Conservation (phyloP, 768 basidiomycete genomes). For the Suillus luteus region DNA sequence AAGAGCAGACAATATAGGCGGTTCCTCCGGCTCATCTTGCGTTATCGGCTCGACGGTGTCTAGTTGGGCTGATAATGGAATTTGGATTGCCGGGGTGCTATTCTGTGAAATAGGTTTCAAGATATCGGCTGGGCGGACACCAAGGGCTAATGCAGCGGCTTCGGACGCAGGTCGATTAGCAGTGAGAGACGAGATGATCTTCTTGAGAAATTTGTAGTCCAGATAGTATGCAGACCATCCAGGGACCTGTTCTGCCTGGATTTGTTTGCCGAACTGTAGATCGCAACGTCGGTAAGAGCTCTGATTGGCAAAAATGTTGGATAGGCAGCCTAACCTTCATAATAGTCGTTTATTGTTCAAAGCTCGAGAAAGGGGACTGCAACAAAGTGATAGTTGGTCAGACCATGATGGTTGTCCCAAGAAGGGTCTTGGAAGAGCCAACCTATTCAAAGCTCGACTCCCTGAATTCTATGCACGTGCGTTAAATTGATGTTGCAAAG, state of each 20-base stretch:
- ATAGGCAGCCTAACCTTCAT: constrained; percentile 33
- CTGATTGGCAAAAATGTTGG: constrained; percentile 6
- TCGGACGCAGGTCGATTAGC: constrained; percentile 90
- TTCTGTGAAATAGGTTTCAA: constrained; percentile 31
- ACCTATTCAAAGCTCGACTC: not conserved
- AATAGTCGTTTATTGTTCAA: constrained; percentile 19
- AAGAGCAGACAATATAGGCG: constrained; percentile 62
- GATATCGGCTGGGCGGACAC: constrained; percentile 69
- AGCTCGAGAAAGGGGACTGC: constrained; percentile 12
- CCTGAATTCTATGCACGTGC: constrained; percentile 48
- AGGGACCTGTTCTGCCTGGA: constrained; percentile 93
- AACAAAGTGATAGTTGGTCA: constrained; percentile 21
- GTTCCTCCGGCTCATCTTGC: constrained; percentile 46
- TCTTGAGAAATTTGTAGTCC: constrained; percentile 98
- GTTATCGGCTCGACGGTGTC: constrained; percentile 20
- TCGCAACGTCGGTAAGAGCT: constrained; percentile 4
- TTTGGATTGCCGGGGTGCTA: constrained; percentile 32
- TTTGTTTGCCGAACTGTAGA: constrained; percentile 93
- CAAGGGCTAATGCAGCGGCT: constrained; percentile 82
- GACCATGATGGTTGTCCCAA: constrained; percentile 29
- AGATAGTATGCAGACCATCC: constrained; percentile 96
- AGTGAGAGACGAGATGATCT: constrained; percentile 95
- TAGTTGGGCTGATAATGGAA: constrained; percentile 30
- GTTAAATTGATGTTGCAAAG: constrained; percentile 20
- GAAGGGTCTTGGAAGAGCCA: constrained; percentile 12